Conservation (phyloP, 768 basidiomycete genomes). For the Mycena belliarum region DNA sequence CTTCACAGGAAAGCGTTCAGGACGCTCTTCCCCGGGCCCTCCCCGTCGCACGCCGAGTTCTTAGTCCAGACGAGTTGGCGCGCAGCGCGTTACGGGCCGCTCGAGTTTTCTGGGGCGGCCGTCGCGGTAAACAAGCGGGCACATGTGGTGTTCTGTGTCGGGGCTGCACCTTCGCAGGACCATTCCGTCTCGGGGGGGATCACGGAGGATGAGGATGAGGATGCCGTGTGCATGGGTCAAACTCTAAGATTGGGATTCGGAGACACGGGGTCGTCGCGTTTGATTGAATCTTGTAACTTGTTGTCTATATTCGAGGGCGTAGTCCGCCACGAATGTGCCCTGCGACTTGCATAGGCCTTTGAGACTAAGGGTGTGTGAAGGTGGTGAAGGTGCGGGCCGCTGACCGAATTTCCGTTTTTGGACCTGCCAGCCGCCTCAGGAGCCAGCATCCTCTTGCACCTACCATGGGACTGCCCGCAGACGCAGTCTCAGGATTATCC, state of each 20-base stretch:
- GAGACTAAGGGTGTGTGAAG: no score
- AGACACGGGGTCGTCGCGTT: neutral
- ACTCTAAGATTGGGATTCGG: conserved; percentile 5
- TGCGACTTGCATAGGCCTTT: no score
- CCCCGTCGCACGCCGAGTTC: neutral
- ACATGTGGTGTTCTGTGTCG: neutral
- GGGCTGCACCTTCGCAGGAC: no score
- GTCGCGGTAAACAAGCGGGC: neutral
- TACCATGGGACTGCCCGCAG: neutral
- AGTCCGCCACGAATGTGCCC: no score
- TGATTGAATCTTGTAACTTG: no score
- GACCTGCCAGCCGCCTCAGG: no score
- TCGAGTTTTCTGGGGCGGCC: conserved; percentile 1
- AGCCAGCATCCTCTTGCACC: no score
- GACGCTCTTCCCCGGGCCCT: neutral
- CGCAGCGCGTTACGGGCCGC: neutral
- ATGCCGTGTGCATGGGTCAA: conserved; percentile 12
- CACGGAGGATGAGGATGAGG: conserved; percentile 10
- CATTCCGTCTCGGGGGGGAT: neutral
- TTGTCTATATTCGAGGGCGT: no score
- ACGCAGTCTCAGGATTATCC: neutral
- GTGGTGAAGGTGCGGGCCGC: no score
- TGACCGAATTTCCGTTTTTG: no score
- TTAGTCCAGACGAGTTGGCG: neutral
- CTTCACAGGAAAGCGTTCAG: no score